A percentile compares a stretch with the other conserved stretches of the same genome.
Conservation (phyloP, 2,329 filamentous ascomycete species). For the Rhinocladiella mackenziei region DNA sequence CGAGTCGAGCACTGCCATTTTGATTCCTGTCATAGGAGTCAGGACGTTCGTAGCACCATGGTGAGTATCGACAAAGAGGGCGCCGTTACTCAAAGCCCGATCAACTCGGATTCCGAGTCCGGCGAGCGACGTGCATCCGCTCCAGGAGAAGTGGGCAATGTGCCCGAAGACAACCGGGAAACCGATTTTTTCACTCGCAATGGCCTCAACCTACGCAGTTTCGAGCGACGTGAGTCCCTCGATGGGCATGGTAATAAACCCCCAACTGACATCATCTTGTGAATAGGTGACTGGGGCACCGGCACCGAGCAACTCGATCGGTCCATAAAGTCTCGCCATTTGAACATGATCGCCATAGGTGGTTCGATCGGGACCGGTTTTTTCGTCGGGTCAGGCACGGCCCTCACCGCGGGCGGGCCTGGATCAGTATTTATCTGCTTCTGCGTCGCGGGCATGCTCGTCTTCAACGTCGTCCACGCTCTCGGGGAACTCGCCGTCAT, state of each 20-base stretch:
- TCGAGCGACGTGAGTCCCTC: constrained; percentile 25
- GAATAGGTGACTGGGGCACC: constrained; percentile 5
- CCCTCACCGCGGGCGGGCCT: constrained; percentile 66
- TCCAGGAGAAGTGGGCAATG: constrained; percentile 6
- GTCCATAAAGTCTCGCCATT: constrained; percentile 48
- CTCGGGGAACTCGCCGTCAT: constrained; percentile 87
- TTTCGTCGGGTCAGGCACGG: constrained; percentile 76
- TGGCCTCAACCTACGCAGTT: constrained; percentile 29
- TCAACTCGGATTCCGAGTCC: constrained; percentile 2
- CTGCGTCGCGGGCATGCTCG: constrained; percentile 73
- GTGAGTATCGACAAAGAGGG: constrained; percentile 4
- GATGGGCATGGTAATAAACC: background rate
- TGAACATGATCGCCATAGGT: constrained; percentile 62
- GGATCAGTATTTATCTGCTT: constrained; percentile 76
- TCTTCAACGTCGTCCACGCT: constrained; percentile 87
- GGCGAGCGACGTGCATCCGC: background rate
- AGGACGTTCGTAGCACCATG: constrained; percentile 1
- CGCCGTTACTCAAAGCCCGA: background rate
- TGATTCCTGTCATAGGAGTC: background rate
- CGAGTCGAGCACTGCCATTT: background rate
- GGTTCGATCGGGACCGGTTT: constrained; percentile 64
- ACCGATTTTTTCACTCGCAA: constrained; percentile 30
- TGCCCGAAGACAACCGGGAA: constrained; percentile 19
- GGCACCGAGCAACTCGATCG: constrained; percentile 18
- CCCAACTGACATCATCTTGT: background rate